Conservation (phyloP, 352 stramenopile species). For the Pythium vanterpoolii region DNA sequence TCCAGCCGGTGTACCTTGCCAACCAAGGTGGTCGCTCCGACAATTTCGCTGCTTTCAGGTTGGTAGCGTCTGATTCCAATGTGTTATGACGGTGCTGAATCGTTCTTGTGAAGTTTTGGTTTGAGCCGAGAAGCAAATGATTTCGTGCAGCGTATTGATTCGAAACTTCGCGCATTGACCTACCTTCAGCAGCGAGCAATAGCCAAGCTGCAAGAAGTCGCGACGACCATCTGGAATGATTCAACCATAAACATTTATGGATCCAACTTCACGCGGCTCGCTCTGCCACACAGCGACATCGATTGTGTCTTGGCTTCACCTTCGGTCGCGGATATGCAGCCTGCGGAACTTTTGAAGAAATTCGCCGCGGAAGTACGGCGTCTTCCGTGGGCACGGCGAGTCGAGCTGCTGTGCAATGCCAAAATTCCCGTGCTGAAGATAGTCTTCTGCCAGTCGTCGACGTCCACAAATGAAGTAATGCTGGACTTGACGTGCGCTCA, state of each 20-base stretch:
- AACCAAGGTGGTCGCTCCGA: background rate
- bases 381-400: conserved; percentile 72
- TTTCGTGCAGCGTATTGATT: conserved; percentile 53
- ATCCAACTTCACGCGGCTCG: conserved; percentile 94
- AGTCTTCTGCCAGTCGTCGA: conserved; percentile 34
- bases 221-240: conserved; percentile 73
- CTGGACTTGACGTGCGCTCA: conserved; percentile 96
- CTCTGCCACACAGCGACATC: conserved; percentile 94
- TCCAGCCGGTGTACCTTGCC: conserved; percentile 8
- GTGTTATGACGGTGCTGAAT: background rate
- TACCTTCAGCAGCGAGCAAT: conserved; percentile 36
- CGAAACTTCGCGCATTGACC: conserved; percentile 34
- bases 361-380: conserved; percentile 81
- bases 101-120: background rate
- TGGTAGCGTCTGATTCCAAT: background rate
- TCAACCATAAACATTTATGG: conserved; percentile 94
- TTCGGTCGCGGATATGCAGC: conserved; percentile 65
- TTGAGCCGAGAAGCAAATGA: conserved; percentile 50
- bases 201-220: conserved; percentile 13
- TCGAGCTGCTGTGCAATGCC: conserved; percentile 93
- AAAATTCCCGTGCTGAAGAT: conserved; percentile 97
- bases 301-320: conserved; percentile 94
- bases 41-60: conserved; percentile 15
- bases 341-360: conserved; percentile 88
- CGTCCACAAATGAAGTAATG: conserved; percentile 45